Conservation (phyloP, 2,329 filamentous ascomycete genomes). For the Rhinocladiella similis region DNA sequence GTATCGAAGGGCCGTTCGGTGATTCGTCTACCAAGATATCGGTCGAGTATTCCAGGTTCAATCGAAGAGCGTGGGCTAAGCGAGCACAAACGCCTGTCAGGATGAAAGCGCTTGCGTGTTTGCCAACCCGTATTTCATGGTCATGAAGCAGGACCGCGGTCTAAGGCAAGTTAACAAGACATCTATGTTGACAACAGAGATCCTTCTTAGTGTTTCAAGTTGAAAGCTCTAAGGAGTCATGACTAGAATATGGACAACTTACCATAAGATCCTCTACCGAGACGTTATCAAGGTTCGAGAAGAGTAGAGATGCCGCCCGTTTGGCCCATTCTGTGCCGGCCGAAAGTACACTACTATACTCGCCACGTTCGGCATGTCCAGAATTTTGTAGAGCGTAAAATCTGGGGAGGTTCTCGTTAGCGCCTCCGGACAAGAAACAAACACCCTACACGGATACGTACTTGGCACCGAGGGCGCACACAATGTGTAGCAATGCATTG, state of each 20-base stretch:
- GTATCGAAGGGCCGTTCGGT: constrained; percentile 15
- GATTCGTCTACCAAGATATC: constrained; percentile 33
- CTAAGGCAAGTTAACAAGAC: constrained; percentile 17
- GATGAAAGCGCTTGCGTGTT: constrained; percentile 37
- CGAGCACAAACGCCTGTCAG: constrained; percentile 34
- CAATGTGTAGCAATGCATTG: constrained; percentile 29
- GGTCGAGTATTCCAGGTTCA: constrained; percentile 36
- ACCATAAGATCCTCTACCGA: constrained; percentile 17
- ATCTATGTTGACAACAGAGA: neutral
- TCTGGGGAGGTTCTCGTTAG: neutral
- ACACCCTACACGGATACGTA: constrained; percentile 3
- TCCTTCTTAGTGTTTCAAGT: constrained; percentile 11
- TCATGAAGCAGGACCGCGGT: constrained; percentile 35
- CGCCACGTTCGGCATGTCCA: neutral
- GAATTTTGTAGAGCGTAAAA: neutral
- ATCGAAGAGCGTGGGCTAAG: constrained; percentile 35
- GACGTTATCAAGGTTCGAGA: constrained; percentile 3
- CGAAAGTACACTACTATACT: neutral
- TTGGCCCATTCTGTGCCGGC: constrained; percentile 18
- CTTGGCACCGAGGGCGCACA: constrained; percentile 32
- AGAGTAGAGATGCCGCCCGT: constrained; percentile 2
- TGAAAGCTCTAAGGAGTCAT: neutral
- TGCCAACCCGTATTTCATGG: constrained; percentile 33
- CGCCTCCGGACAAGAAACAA: neutral
- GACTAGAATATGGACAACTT: neutral